Base-by-base conservation (phyloP, 257 asterid species). In the Fraxinus pennsylvanica region DNA sequence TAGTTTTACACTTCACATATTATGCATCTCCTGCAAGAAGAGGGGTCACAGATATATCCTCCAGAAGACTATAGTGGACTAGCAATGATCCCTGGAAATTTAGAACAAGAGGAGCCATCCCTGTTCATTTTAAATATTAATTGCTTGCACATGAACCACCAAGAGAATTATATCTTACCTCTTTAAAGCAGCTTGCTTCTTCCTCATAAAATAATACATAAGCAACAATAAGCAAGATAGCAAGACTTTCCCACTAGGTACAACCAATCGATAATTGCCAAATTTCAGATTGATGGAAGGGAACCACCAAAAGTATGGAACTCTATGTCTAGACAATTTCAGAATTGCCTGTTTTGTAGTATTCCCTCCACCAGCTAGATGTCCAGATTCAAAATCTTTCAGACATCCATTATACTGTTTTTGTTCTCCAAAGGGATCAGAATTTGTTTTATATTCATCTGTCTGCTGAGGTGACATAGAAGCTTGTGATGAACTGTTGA, bases 171-270 rank as follows among this genome's bases (percentile, higher is more conserved):
- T 73, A 71, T 25, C 76, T 81, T 88, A 94, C 99, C 97, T 90
- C 92, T 80, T 87, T 66, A 93, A 70, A 36, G 81, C 50, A 52
- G 89, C 87, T 35, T 84, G 92, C 79, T 88, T 95, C 88, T 86
- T 93, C 90, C 93, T 81, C 69, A 86, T 72, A 68, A 84, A 10
- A 74, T 85, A 84, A 85, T 78, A 89, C 66, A 86, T 52, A 68
- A 88, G 74, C 87, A 90, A 67, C 39, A 89, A 67, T 72, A 91
- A 72, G 75, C 86, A 83, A 65, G 88, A 89, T 76, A 91, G 77
- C 52, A 89, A 81, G 76, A 92, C 59, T 69, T 89, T 94, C 82
- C 92, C 91, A 80, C 84, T 93, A 70, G 96, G 91, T 75, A 95
- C 29, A 41, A 78, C 82, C 54, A 91, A 71, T 72, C 61, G 85